Percentiles rank a stretch among this genome's conserved stretches.
Evolutionary conservation across 2,329 filamentous ascomycete genomes (phyloP).

Genomic region (Cladophialophora bantiana): DNA sequence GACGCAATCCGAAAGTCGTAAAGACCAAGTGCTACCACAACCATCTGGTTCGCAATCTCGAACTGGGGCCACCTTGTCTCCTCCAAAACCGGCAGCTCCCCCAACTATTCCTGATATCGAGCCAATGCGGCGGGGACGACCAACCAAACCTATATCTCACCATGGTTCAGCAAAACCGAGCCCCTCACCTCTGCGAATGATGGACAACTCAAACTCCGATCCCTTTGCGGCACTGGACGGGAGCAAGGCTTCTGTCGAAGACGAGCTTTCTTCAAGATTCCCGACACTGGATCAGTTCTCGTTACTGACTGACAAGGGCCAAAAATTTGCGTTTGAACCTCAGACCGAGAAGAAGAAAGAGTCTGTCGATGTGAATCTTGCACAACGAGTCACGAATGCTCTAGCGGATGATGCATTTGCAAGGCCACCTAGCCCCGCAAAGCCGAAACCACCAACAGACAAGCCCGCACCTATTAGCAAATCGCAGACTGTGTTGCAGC

Average conservation of each 20-base stretch:
- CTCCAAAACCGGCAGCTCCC: conserved; percentile 64
- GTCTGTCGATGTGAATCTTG: conserved; percentile 61
- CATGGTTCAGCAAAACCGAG: conserved; percentile 62
- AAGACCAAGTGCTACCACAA: conserved; percentile 66
- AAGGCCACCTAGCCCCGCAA: conserved; percentile 48
- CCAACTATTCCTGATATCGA: conserved; percentile 84
- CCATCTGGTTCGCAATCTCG: conserved; percentile 65
- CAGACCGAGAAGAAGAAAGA: conserved; percentile 57
- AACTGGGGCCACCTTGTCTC: conserved; percentile 81
- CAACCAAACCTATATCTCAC: conserved; percentile 61
- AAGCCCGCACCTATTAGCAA: conserved; percentile 42
- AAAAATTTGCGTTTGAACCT: conserved; percentile 82
- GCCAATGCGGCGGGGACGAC: conserved; percentile 89
- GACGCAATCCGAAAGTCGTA: conserved; percentile 68
- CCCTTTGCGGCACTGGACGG: conserved; percentile 91
- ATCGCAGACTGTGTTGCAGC: conserved; percentile 35
- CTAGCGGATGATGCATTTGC: conserved; percentile 86
- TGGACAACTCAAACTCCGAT: conserved; percentile 65
- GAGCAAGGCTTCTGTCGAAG: conserved; percentile 61
- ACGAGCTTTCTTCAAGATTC: conserved; percentile 85
- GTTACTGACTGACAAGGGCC: conserved; percentile 80
- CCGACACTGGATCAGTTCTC: conserved; percentile 94
- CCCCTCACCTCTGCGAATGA: conserved; percentile 73
- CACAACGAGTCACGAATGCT: conserved; percentile 73
- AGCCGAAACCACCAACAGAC: conserved; percentile 42